A percentile compares a stretch with the other conserved stretches of the same genome.
Evolutionary conservation across 345 rosid genomes (phyloP).

Genomic region (Kandelia obovata): DNA sequence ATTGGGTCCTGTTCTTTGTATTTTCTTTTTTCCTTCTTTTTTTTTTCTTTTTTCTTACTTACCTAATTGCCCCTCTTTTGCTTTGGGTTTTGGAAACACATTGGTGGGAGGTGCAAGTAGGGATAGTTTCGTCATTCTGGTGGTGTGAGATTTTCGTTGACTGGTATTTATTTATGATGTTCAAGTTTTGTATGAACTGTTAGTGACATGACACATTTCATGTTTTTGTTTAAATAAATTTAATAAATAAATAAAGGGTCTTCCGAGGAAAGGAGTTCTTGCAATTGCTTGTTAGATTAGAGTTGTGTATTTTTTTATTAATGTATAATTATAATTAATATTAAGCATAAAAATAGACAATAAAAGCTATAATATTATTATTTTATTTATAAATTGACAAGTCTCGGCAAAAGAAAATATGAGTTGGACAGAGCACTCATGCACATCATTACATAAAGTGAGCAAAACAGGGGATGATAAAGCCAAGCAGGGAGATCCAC

Average conservation of each 20-base stretch:
- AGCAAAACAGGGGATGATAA: slow-evolving; percentile 1
- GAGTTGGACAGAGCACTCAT: neutral
- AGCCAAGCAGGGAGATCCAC: neutral
- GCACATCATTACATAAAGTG: neutral
- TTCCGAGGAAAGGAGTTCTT: too few species aligned
- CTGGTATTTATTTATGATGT: neutral
- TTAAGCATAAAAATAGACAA: too few species aligned
- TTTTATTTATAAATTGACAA: too few species aligned
- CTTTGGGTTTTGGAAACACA: neutral
- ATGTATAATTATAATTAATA: too few species aligned
- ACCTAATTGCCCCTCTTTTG: neutral
- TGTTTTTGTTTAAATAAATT: too few species aligned
- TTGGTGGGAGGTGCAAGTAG: neutral
- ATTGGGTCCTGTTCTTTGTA: too few species aligned
- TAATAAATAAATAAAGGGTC: too few species aligned
- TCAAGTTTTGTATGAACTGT: neutral
- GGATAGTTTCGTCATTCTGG: slow-evolving; percentile 5
- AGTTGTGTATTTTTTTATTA: too few species aligned
- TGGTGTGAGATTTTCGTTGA: neutral
- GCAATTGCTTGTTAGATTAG: too few species aligned
- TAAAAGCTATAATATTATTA: too few species aligned
- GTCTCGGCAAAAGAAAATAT: too few species aligned
- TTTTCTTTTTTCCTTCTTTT: neutral
- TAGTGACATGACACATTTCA: too few species aligned
- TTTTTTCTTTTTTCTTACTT: neutral